Evolutionary conservation across 129 eudicot genomes (phyloP), one percentile per base, ranked within the genome.

Genomic region (Pittosporum tobira): DNA sequence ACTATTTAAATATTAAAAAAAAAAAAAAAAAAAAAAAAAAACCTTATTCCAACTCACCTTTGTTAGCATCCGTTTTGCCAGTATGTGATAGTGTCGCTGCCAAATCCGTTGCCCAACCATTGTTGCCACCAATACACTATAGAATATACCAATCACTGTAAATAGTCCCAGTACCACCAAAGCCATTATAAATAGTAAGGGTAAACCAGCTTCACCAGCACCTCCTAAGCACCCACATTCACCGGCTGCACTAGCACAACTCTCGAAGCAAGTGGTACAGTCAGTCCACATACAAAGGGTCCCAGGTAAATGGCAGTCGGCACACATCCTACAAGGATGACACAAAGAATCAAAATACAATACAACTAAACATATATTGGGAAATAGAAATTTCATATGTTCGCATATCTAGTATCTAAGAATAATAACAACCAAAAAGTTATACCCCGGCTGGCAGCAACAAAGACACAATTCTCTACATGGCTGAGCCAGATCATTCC

Each of bases 221-320:
- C 98, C 98, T 58, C 98, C 96, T 65, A 91, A 66, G 71, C 98
- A 91, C 63, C 95, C 96, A 67, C 98, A 91, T 72, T 91, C 98
- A 47, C 96, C 77, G 19, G 85, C 77, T 34, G 84, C 80, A 68
- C 85, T 71, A 10, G 96, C 94, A 66, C 98, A 87, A 63, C 94
- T 63, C 64, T 86, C 95, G 62, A 86, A 80, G 62, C 98, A 89
- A 18, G 95, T 71, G 34, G 94, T 85, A 67, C 97, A 91, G 55
- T 91, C 98, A 12, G 95, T 81, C 98, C 98, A 91, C 81, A 91
- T 79, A 67, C 98, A 91, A 43, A 86, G 93, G 23, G 98, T 83
- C 13, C 98, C 95, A n/a, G 98, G 94, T 59, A 86, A 74, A 75
- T 86, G 95, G 67, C 98, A 83, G 67, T 91, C 98, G 9, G 98